A percentile compares a stretch with the other conserved stretches of the same genome.
Conservation (phyloP, 352 stramenopile genomes). For the Pythium folliculosum region DNA sequence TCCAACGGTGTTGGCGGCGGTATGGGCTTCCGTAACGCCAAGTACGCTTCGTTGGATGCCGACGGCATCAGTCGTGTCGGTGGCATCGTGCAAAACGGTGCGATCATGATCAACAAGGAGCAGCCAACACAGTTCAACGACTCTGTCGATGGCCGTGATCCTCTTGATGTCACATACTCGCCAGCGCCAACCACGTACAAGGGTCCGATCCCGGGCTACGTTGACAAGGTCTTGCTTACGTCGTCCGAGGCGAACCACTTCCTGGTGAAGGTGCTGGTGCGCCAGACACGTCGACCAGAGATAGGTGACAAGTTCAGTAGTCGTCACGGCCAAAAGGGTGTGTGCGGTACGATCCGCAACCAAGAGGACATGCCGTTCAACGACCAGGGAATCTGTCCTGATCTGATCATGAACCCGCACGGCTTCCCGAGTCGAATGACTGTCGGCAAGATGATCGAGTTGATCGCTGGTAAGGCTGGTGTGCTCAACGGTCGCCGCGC, state of each 20-base stretch:
- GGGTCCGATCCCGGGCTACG: slow-evolving; percentile 92
- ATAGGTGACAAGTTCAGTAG: slow-evolving; percentile 99
- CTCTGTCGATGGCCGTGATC: slow-evolving; percentile 72
- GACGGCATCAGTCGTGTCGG: slow-evolving; percentile 95
- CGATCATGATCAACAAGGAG: slow-evolving; percentile 99
- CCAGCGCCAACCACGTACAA: slow-evolving; percentile 95
- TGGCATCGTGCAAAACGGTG: slow-evolving; percentile 90
- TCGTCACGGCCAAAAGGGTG: slow-evolving; percentile 99
- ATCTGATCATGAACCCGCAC: slow-evolving; percentile 99
- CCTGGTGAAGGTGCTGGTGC: slow-evolving; percentile 97
- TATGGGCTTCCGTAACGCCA: slow-evolving; percentile 85
- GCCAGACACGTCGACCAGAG: slow-evolving; percentile 95
- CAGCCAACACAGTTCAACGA: slow-evolving; percentile 94
- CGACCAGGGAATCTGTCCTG: slow-evolving; percentile 96
- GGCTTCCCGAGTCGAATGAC: slow-evolving; percentile 99
- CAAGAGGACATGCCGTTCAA: slow-evolving; percentile 99
- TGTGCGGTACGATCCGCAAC: slow-evolving; percentile 96
- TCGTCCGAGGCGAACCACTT: slow-evolving; percentile 98
- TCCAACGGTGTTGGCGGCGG: slow-evolving; percentile 35
- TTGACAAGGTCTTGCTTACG: slow-evolving; percentile 99
- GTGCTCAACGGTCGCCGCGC: slow-evolving; percentile 95
- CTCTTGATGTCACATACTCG: slow-evolving; percentile 80
- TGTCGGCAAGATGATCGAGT: slow-evolving; percentile 99
- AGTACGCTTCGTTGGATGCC: slow-evolving; percentile 94
- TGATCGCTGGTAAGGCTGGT: slow-evolving; percentile 98